Evolutionary conservation across 768 basidiomycete genomes (phyloP).

Genomic region (Termitomyces eurrhizus): DNA sequence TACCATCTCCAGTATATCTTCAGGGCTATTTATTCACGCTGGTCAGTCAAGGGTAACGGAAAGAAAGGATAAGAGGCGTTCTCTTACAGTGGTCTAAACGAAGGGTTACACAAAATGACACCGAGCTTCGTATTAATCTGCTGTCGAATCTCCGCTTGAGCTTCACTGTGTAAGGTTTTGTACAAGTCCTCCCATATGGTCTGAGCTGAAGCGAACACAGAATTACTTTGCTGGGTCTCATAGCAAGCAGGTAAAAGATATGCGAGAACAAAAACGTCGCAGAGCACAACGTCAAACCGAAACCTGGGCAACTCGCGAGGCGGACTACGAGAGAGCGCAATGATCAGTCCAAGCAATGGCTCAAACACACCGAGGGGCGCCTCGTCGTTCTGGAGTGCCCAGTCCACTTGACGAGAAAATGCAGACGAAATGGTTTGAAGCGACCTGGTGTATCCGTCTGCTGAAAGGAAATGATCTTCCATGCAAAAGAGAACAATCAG

Average conservation of each 20-base stretch:
- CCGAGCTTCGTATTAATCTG: conserved; percentile 40
- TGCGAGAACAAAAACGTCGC: conserved; percentile 44
- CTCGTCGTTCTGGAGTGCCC: conserved; percentile 26
- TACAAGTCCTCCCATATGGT: conserved; percentile 34
- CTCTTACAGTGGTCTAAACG: conserved; percentile 32
- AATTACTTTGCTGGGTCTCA: conserved; percentile 11
- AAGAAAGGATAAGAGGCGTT: background rate
- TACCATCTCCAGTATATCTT: conserved; percentile 39
- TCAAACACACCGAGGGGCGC: conserved; percentile 20
- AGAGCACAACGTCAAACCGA: conserved; percentile 26
- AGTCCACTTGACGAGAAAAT: conserved; percentile 32
- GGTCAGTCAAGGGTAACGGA: background rate
- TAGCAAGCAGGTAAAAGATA: conserved; percentile 40
- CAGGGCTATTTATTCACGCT: conserved; percentile 31
- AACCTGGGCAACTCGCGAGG: conserved; percentile 12
- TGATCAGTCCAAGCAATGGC: conserved; percentile 29
- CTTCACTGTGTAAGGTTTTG: conserved; percentile 17
- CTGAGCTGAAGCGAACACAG: conserved; percentile 23
- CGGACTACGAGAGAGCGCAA: conserved; percentile 21
- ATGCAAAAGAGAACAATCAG: background rate
- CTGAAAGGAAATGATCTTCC: conserved; percentile 33
- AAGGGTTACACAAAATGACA: conserved; percentile 37
- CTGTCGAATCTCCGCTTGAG: conserved; percentile 22
- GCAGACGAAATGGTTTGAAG: conserved; percentile 29
- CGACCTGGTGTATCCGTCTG: conserved; percentile 27